Evolutionary conservation across 768 basidiomycete species (phyloP), one percentile per base, ranked within the genome.

Genomic region (Obba rivulosa): DNA sequence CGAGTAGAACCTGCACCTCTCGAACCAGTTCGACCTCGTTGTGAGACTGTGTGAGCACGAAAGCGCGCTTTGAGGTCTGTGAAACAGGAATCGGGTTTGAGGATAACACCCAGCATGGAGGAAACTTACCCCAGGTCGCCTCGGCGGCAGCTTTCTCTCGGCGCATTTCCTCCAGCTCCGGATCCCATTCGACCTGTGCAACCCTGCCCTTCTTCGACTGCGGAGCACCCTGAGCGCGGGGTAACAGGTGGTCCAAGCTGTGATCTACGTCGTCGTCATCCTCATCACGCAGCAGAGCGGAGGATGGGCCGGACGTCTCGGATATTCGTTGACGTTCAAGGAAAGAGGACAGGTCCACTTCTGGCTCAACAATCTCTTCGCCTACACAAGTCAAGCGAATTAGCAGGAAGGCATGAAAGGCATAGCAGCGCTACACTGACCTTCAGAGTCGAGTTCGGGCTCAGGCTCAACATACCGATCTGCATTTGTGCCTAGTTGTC

Each of bases 391-490:
- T 13, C n/a, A 21, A 18, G 41, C 18, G 39, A 21, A 24, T 43
- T 21, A 17, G 16, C 38, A 49, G 34, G 40, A 11, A 20, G 23
- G 8, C 3, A 36, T 21, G 11, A 16, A 31, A 16, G 36, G 11
- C 37, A 11, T 13, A 45, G 31, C 24, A 21, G 4, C 4, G 18
- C 22, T 11, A 18, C 3, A 56, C 72, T 20, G 56, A 84, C 87
- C 87, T 62, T 88, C 85, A 1, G 83, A 81, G 58, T 77, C 81
- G 21, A 87, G 66, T 55, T 85, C 80, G 2, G 80, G 80, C 49
- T 80, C 83, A 17, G 77, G 76, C 64, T 90, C 87, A 14, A 59
- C 73, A 59, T 91, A 91, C 44, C 87, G 73, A 70, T 89, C 86
- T 0, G 72, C 81, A 59, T 92, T 91, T 3, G 83, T 75, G 3